A percentile compares a stretch with the other conserved stretches of the same genome.
Evolutionary conservation across 768 basidiomycete species (phyloP).

Genomic region (Sistotremastrum niveocremeum): DNA sequence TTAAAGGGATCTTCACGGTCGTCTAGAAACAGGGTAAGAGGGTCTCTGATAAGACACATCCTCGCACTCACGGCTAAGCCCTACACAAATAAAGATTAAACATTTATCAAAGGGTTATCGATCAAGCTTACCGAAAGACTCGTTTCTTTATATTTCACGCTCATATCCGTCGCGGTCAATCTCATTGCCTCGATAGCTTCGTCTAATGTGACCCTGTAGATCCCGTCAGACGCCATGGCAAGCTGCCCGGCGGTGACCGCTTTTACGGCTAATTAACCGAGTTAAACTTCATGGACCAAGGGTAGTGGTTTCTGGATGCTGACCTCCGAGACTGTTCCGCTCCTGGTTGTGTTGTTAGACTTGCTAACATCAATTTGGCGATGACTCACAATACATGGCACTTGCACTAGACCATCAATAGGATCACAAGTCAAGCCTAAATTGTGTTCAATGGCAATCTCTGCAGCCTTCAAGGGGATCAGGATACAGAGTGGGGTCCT

Average conservation of each 20-base stretch:
- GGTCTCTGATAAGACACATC: constrained; percentile 4
- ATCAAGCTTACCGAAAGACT: constrained; percentile 60
- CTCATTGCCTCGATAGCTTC: constrained; percentile 96
- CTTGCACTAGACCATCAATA: constrained; percentile 84
- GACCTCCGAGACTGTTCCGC: constrained; percentile 77
- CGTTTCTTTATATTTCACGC: constrained; percentile 90
- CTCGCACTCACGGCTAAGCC: constrained; percentile 41
- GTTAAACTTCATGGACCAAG: not conserved
- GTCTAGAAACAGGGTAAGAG: constrained; percentile 26
- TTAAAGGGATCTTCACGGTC: constrained; percentile 72
- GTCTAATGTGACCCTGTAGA: constrained; percentile 79
- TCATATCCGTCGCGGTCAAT: constrained; percentile 88
- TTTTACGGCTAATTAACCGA: constrained; percentile 54
- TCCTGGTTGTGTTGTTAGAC: constrained; percentile 30
- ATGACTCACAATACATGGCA: constrained; percentile 79
- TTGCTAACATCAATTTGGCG: constrained; percentile 4
- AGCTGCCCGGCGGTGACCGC: constrained; percentile 90
- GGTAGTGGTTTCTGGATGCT: not conserved
- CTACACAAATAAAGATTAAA: constrained; percentile 15
- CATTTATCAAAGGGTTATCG: not conserved
- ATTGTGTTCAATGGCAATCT: constrained; percentile 87
- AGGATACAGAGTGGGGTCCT: constrained; percentile 8
- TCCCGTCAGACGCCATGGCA: constrained; percentile 82
- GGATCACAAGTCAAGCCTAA: constrained; percentile 89
- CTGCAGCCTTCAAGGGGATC: constrained; percentile 48